Percentiles rank a stretch among this genome's conserved stretches.
phyloP scores from a whole-genome alignment of 2,329 filamentous ascomycete genomes.

The Tolypocladium endophyticum region DNA sequence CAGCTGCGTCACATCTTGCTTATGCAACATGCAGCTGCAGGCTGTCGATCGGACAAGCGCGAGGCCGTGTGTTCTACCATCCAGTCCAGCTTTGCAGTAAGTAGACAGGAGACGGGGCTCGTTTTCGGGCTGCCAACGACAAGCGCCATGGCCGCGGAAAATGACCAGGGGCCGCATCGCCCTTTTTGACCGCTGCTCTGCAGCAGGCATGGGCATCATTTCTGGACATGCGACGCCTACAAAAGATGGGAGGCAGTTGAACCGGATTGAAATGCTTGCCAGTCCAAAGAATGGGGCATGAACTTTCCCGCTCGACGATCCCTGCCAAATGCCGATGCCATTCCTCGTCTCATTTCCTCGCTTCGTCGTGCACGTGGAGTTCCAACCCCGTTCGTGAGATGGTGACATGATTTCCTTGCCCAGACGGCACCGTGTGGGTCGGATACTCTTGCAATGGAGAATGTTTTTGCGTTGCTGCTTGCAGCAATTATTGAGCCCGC shows the following conservation, averaged over 20 bases:
- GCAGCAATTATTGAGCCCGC: background rate
- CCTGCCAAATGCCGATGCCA: constrained; percentile 3
- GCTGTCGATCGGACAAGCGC: constrained; percentile 1
- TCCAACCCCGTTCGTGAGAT: background rate
- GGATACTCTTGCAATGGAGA: background rate
- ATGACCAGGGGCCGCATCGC: background rate
- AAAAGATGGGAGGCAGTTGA: background rate
- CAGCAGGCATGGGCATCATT: background rate
- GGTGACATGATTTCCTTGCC: background rate
- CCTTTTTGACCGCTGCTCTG: background rate
- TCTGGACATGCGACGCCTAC: constrained; percentile 1
- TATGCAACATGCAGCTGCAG: constrained; percentile 4
- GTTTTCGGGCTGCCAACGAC: background rate
- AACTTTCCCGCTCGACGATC: background rate
- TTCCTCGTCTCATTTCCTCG: constrained; percentile 9
- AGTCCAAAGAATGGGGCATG: background rate
- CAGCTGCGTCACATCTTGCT: constrained; percentile 6
- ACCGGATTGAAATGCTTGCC: background rate
- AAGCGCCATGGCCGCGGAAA: background rate
- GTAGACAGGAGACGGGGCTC: no score
- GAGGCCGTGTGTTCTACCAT: background rate
- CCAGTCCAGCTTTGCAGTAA: background rate
- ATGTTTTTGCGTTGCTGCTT: background rate
- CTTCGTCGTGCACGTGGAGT: background rate
- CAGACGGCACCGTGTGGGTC: background rate